phyloP scores from a whole-genome alignment of 805 yeast species.

The Metschnikowia lunata region DNA sequence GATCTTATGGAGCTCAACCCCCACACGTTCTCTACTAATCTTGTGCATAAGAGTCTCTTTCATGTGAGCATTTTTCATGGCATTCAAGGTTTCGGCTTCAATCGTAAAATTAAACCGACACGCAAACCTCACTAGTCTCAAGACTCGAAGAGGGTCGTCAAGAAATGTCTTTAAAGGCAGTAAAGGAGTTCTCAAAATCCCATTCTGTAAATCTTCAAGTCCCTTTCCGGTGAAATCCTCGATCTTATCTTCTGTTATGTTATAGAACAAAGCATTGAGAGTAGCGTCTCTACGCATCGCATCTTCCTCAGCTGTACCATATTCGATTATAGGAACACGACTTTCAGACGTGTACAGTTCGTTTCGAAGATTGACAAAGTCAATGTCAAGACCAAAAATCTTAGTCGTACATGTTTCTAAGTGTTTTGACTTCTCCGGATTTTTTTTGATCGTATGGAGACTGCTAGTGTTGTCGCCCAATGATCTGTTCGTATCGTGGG shows the following conservation, averaged over 20 bases:
- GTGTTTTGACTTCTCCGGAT: constrained; percentile 95
- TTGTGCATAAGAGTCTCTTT: constrained; percentile 59
- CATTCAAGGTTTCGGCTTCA: constrained; percentile 51
- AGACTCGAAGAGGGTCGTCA: constrained; percentile 91
- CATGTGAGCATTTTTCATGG: constrained; percentile 62
- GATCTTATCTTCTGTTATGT: constrained; percentile 58
- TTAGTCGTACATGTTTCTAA: constrained; percentile 94
- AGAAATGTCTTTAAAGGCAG: constrained; percentile 79
- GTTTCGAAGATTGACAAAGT: constrained; percentile 85
- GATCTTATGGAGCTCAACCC: constrained; percentile 77
- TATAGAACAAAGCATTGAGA: constrained; percentile 85
- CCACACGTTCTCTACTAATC: constrained; percentile 87
- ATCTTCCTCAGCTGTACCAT: constrained; percentile 90
- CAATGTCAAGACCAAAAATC: constrained; percentile 78
- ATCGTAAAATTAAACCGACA: constrained; percentile 67
- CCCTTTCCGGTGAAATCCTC: constrained; percentile 88
- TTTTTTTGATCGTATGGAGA: constrained; percentile 79
- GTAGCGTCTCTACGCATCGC: constrained; percentile 95
- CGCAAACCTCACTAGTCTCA: constrained; percentile 84
- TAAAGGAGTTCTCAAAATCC: constrained; percentile 82
- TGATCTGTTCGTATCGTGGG: constrained; percentile 24
- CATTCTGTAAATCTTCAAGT: constrained; percentile 60
- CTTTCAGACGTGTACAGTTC: constrained; percentile 82
- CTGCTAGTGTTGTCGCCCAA: constrained; percentile 27
- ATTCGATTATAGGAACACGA: constrained; percentile 76